Evolutionary conservation across 2,329 filamentous ascomycete species (phyloP).

Genomic region (Aspergillus ibericus): DNA sequence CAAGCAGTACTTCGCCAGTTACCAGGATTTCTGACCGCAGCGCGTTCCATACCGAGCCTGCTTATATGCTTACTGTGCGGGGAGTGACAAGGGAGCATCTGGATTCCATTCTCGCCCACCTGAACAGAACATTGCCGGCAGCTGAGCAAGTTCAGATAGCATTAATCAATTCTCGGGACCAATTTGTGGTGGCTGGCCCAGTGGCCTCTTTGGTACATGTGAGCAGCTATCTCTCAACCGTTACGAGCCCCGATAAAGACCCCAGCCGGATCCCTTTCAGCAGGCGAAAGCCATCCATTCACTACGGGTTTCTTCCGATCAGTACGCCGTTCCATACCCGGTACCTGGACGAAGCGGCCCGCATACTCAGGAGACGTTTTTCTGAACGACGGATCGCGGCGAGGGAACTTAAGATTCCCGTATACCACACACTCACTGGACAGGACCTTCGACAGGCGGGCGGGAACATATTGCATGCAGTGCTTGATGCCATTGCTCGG

Average conservation of each 20-base stretch:
- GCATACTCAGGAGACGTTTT: slow-evolving; percentile 21
- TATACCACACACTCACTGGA: slow-evolving; percentile 34
- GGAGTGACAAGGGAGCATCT: slow-evolving; percentile 4
- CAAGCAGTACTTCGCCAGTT: slow-evolving; percentile 1
- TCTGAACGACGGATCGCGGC: not conserved
- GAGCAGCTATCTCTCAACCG: slow-evolving; percentile 3
- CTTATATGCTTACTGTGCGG: slow-evolving; percentile 21
- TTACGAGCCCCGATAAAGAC: slow-evolving; percentile 7
- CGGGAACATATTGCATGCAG: slow-evolving; percentile 11
- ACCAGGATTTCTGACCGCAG: not conserved
- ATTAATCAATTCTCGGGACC: slow-evolving; percentile 17
- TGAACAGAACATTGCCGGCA: slow-evolving; percentile 9
- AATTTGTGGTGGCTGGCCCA: slow-evolving; percentile 20
- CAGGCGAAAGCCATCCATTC: slow-evolving; percentile 29
- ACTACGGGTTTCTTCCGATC: slow-evolving; percentile 40
- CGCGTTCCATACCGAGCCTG: not conserved
- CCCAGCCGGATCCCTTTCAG: slow-evolving; percentile 31
- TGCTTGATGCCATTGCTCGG: slow-evolving; percentile 17
- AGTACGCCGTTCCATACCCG: slow-evolving; percentile 44
- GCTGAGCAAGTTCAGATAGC: slow-evolving; percentile 6
- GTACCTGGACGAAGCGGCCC: slow-evolving; percentile 31
- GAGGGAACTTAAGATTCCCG: slow-evolving; percentile 27
- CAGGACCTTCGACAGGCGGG: slow-evolving; percentile 23
- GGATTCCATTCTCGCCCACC: not conserved
- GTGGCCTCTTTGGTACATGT: slow-evolving; percentile 15